Percentiles rank a stretch among this genome's conserved stretches.
Evolutionary conservation across 768 basidiomycete genomes (phyloP).

Genomic region (Termitomyces sp.): DNA sequence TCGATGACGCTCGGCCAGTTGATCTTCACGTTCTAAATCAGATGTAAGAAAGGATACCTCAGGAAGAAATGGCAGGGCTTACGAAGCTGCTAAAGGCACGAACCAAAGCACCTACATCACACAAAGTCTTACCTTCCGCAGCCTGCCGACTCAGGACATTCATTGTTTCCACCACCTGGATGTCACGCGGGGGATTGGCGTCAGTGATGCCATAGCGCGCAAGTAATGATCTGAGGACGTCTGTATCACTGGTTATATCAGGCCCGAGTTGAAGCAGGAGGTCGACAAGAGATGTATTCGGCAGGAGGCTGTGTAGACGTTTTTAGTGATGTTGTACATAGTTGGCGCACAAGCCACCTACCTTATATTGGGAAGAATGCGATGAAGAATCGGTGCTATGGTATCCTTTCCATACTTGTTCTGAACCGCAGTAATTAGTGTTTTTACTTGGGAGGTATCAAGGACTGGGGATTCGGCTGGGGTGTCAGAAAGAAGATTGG

Average conservation of each 20-base stretch:
- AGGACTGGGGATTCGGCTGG: conserved; percentile 68
- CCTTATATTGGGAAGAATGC: conserved; percentile 74
- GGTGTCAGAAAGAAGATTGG: conserved; percentile 73
- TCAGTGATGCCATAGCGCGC: conserved; percentile 76
- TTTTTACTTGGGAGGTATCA: conserved; percentile 71
- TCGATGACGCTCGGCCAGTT: conserved; percentile 83
- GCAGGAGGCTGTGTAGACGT: conserved; percentile 46
- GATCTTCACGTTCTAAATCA: conserved; percentile 53
- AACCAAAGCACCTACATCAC: conserved; percentile 73
- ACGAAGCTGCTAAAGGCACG: conserved; percentile 74
- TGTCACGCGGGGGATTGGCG: conserved; percentile 64
- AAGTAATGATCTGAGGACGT: conserved; percentile 65
- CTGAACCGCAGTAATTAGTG: conserved; percentile 70
- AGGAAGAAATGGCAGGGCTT: conserved; percentile 28
- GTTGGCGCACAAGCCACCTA: conserved; percentile 23
- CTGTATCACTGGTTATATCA: conserved; percentile 73
- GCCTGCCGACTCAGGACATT: conserved; percentile 64
- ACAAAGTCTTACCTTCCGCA: conserved; percentile 66
- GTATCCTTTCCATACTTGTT: conserved; percentile 80
- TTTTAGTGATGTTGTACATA: background rate
- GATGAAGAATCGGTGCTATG: conserved; percentile 68
- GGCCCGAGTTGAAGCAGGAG: conserved; percentile 74
- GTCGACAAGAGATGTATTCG: conserved; percentile 70
- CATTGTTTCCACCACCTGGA: conserved; percentile 68
- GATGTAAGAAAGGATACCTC: conserved; percentile 5